Evolutionary conservation across 768 basidiomycete genomes (phyloP).

Genomic region (Lactarius psammicola): DNA sequence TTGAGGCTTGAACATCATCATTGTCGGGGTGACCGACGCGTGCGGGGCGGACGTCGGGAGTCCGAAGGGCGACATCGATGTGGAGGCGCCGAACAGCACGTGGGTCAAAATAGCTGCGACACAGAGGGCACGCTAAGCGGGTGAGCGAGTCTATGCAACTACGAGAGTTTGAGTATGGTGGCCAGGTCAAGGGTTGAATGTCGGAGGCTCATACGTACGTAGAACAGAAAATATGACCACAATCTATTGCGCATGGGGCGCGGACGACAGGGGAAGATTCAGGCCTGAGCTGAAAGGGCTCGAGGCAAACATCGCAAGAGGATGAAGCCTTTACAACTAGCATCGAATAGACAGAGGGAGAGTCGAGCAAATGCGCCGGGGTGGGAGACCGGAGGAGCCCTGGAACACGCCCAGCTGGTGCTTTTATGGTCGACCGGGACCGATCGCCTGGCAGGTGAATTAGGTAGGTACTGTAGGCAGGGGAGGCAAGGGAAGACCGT

Average conservation of each 20-base stretch:
- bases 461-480: constrained; percentile 14
- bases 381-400: constrained; percentile 24
- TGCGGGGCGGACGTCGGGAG: constrained; percentile 17
- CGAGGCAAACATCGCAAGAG: constrained; percentile 34
- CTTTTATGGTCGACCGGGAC: constrained; percentile 26
- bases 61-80: constrained; percentile 22
- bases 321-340: constrained; percentile 32
- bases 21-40: constrained; percentile 11
- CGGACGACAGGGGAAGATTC: constrained; percentile 15
- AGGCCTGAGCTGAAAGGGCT: constrained; percentile 29
- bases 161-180: constrained; percentile 2
- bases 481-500: constrained; percentile 10
- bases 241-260: constrained; percentile 32
- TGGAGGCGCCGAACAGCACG: constrained; percentile 26
- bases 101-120: constrained; percentile 25
- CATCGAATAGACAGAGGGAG: constrained; percentile 28
- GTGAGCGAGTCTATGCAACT: constrained; percentile 27
- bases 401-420: constrained; percentile 24
- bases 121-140: constrained; percentile 26
- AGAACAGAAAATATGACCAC: constrained; percentile 32
- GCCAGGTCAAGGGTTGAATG: constrained; percentile 11
- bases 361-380: constrained; percentile 12
- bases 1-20: constrained; percentile 11
- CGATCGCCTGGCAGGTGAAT: constrained; percentile 29
- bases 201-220: constrained; percentile 23